Conservation (phyloP, 495 filamentous ascomycete species). For the Parathielavia appendiculata region DNA sequence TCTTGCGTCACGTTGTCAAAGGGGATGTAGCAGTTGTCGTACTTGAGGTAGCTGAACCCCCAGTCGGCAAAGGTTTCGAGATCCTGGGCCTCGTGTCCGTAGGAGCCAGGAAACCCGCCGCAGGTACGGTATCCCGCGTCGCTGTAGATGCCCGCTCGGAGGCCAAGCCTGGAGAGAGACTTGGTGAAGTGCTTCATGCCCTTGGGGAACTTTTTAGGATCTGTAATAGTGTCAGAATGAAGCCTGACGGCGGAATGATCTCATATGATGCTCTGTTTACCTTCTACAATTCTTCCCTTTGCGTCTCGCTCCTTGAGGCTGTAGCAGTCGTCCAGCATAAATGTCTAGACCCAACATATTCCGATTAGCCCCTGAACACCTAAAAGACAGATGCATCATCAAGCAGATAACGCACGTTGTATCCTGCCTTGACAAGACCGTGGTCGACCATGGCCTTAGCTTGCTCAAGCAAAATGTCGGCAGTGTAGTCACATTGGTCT, state of each 20-base stretch:
- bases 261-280: neutral
- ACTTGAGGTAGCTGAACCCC: constrained; percentile 46
- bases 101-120: constrained; percentile 31
- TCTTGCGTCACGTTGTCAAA: constrained; percentile 26
- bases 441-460: constrained; percentile 9
- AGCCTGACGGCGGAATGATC: too few relatives aligned
- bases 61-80: constrained; percentile 41
- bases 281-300: constrained; percentile 4
- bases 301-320: neutral
- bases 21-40: constrained; percentile 48
- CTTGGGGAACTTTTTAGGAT: constrained; percentile 24
- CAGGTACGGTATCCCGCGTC: constrained; percentile 33
- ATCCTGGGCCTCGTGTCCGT: constrained; percentile 44
- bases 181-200: constrained; percentile 30
- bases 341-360: neutral
- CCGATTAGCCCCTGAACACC: neutral
- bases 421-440: constrained; percentile 9
- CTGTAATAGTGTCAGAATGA: neutral
- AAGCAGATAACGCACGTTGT: neutral
- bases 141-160: constrained; percentile 35
- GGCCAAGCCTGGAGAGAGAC: constrained; percentile 27
- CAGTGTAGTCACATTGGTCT: constrained; percentile 14
- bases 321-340: constrained; percentile 17
- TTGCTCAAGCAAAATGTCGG: neutral
- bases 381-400: neutral